Evolutionary conservation across 345 rosid species (phyloP), one percentile per base, ranked within the genome.

Genomic region (Salix koriyanagi): DNA sequence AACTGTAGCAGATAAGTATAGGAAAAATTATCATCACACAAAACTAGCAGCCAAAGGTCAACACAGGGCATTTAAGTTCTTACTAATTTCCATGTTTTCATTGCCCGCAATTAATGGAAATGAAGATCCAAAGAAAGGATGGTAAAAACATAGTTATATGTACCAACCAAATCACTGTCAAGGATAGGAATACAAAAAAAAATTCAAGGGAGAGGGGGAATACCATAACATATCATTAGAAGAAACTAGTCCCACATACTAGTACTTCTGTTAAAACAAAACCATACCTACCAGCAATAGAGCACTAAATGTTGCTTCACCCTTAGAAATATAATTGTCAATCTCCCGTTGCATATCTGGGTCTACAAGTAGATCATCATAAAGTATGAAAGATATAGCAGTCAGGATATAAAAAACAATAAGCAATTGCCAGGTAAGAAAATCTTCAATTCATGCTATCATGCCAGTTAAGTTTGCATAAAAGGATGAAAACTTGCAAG

Each of bases 321-420:
- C 94, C 77, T 83, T 78, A 39, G 97, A 85, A 48, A 92, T 84
- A 77, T 82, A 80, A 0, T 69, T 76, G 75, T 90, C 88, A 71
- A 92, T 92, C 83, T 91, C 93, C 73, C 73, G 78, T 79, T 92
- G 97, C 99, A 94, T 94, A 19, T 88, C 90, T 62, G 83, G 82
- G 76, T 91, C 99, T 94, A 86, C 77, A 86, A 41, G 80, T n/a
- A 72, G 73, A 69, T 44, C 6, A 52, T 68, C 69, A 83, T 64
- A 78, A 71, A 64, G 54, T 60, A 64, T 44, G 65, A 28, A 65
- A 79, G 34, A 54, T n/a, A 72, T 12, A 76, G 21, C n/a, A 66
- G 61, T 70, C 64, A 77, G 5, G 36, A 14, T 11, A 21, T 42
- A 62, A 74, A 73, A 44, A 23, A 2, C 32, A 28, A 37, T 13